Evolutionary conservation across 192 early-diverging fungal species (phyloP).

Genomic region (Coemansia sp.): DNA sequence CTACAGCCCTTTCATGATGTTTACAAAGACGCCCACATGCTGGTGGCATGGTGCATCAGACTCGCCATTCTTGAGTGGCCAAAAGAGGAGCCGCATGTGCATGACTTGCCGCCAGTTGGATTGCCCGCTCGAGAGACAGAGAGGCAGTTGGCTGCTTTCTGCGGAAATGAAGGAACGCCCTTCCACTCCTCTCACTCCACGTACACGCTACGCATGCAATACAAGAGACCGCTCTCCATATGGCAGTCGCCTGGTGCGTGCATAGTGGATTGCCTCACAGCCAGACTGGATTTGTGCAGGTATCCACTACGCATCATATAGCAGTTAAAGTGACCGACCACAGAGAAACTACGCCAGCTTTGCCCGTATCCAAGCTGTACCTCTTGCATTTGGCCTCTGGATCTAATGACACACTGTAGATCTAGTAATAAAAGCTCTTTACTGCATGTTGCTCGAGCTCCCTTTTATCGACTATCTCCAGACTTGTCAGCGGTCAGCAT

Average conservation of each 20-base stretch:
- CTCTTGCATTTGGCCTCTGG: too few relatives aligned
- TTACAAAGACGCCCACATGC: background rate
- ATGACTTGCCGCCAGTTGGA: slow-evolving; percentile 3
- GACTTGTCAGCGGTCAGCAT: background rate
- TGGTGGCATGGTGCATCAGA: too few relatives aligned
- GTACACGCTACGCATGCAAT: background rate
- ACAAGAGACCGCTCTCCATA: background rate
- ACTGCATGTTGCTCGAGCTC: too few relatives aligned
- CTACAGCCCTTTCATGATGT: too few relatives aligned
- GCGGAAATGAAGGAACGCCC: background rate
- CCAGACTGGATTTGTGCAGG: background rate
- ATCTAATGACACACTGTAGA: too few relatives aligned
- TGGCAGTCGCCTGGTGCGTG: background rate
- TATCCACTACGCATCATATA: background rate
- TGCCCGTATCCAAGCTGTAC: too few relatives aligned
- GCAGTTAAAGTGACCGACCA: background rate
- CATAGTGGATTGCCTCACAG: background rate
- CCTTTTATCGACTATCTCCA: too few relatives aligned
- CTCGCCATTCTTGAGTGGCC: background rate
- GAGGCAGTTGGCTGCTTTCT: too few relatives aligned
- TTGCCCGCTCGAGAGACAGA: background rate
- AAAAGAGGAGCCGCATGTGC: too few relatives aligned
- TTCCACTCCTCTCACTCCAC: background rate
- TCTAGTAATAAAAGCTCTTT: too few relatives aligned
- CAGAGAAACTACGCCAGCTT: too few relatives aligned